Conservation (phyloP, 108 stramenopile genomes). For the Nitzschia sp. region DNA sequence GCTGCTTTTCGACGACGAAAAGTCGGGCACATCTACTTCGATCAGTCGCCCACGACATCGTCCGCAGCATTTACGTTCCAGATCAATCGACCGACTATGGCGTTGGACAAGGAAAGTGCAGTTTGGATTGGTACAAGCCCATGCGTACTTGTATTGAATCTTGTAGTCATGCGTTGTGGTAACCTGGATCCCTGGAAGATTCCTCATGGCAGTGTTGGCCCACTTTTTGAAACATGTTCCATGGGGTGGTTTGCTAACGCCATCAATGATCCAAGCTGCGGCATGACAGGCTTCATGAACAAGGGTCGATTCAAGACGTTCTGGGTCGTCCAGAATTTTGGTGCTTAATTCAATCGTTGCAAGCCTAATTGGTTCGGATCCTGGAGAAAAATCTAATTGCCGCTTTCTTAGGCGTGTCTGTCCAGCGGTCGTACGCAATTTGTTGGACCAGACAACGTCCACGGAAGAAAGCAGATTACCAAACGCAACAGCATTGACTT, state of each 20-base stretch:
- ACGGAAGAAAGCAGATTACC: slow-evolving; percentile 40
- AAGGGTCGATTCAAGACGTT: slow-evolving; percentile 79
- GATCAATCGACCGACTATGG: slow-evolving; percentile 74
- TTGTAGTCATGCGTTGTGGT: slow-evolving; percentile 85
- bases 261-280: slow-evolving; percentile 91
- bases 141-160: slow-evolving; percentile 79
- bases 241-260: slow-evolving; percentile 82
- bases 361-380: slow-evolving; percentile 2
- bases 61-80: slow-evolving; percentile 64
- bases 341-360: slow-evolving; percentile 87
- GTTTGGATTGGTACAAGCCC: slow-evolving; percentile 58
- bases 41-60: slow-evolving; percentile 66
- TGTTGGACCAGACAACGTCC: slow-evolving; percentile 75
- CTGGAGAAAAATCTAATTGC: slow-evolving; percentile 11
- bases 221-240: slow-evolving; percentile 84
- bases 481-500: slow-evolving; percentile 62
- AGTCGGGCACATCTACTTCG: slow-evolving; percentile 49
- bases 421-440: slow-evolving; percentile 86
- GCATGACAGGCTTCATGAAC: slow-evolving; percentile 97
- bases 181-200: slow-evolving; percentile 63
- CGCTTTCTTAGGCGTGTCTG: slow-evolving; percentile 57
- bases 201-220: slow-evolving; percentile 73
- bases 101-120: slow-evolving; percentile 61
- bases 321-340: slow-evolving; percentile 82
- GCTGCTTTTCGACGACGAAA: not conserved